Base-by-base conservation (phyloP, 2,329 filamentous ascomycete genomes). In the Colletotrichum sp. region DNA sequence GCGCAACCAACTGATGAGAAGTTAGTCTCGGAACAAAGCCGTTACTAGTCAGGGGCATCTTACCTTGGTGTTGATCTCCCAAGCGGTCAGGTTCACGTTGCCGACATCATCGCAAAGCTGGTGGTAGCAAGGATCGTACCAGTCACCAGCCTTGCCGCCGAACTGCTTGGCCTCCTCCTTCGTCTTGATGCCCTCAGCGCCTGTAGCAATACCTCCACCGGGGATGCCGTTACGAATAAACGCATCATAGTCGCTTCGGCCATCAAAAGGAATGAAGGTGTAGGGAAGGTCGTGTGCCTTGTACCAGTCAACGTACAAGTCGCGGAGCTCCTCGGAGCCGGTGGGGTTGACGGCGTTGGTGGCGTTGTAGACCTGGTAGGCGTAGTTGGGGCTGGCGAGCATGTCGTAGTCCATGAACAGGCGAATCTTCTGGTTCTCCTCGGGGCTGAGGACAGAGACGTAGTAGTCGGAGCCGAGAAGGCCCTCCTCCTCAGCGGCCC, bases 121-220 rank as follows among this genome's bases (percentile, higher is more conserved):
- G 81, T 93, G 90, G 80, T 93, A 92, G 86, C 90, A 91, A 52
- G 88, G 86, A 80, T 93, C 89, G 77, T 90, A 90, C 87, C 89
- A 89, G 30, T 89, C 85, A 24, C 90, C 94, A 1, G 92, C 93
- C 76, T 88, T 86, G 49, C 95, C 95, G n/a, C 95, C 94, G 82
- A 95, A 96, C 84, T 92, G 85, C 55, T 85, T 86, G 3, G 85
- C 90, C 81, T 96, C 93, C 39, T 92, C 88, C 66, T 89, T 85
- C 0, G 93, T 95, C 90, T 96, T 96, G 85, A 95, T 83, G 15
- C 90, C 93, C 84, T 96, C 94, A 2, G 95, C 95, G 52, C 95
- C 95, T 3, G 94, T 95, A 71, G 94, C 94, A 76, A 96, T 91
- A 34, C 95, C 95, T 28, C 95, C 94, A 1, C 91, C 91, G 0